Evolutionary conservation across 768 basidiomycete species (phyloP), one percentile per base, ranked within the genome.

Genomic region (Tulasnella sp.): DNA sequence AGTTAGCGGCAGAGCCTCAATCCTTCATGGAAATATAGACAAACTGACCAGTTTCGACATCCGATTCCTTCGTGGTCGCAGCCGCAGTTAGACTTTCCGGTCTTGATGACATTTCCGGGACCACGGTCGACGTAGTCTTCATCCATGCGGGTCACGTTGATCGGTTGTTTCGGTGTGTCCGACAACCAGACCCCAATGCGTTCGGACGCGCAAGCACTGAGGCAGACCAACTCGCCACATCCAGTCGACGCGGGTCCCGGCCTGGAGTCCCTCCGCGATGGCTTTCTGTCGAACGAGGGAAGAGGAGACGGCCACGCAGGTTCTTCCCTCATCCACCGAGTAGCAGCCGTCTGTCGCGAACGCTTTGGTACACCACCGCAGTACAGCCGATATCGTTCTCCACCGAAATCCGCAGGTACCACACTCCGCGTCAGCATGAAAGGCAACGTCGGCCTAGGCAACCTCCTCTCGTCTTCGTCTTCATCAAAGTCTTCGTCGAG

Each of bases 381-480:
- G 62, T 68, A 68, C 62, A 68, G 62, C 62, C 62, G 62, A 36
- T 31, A 34, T 36, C 31, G 62, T 68, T 68, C 62, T 68, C 62
- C 62, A 68, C 31, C 19, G 62, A 68, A 68, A 34, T 68, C 62
- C 31, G 62, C 62, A 14, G 62, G 62, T 27, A 68, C 34, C n/a
- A 68, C 62, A 36, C 62, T 68, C 62, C 62, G 62, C 62, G 62
- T 68, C 62, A 68, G 36, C 62, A 68, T 68, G 31, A 68, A 68
- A 27, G 62, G 62, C 62, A 68, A 36, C 27, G 62, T 68, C 62
- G 62, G 62, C 31, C 62, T 27, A 14, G 31, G 27, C 14, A 18
- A 36, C 31, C 62, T 34, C 62, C 62, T 68, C 62, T 68, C 62
- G 27, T 68, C 62, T 4, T 68, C 62, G 1, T 34, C 62, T 0